phyloP scores from a whole-genome alignment of 345 rosid species.

The Mangifera indica region DNA sequence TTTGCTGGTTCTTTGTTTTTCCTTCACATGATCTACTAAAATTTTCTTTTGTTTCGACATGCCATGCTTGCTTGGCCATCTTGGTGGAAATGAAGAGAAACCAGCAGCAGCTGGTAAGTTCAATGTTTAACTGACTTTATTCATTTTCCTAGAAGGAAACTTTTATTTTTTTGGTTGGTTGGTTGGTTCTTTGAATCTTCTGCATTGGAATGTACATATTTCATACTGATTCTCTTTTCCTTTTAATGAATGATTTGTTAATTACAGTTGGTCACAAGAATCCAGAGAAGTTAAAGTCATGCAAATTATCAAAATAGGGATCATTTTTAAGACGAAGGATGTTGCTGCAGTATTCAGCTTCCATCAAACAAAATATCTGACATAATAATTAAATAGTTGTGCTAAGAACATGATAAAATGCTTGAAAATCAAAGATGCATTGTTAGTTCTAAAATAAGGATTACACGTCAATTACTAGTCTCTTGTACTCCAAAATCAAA shows the following conservation, averaged over 20 bases:
- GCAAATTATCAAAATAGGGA: not conserved
- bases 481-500: too few relatives aligned
- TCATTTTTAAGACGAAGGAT: too few relatives aligned
- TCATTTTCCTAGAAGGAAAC: not conserved
- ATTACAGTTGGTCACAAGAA: not conserved
- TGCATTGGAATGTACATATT: not conserved
- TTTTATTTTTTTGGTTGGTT: not conserved
- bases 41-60: slow-evolving; percentile 26
- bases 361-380: too few relatives aligned
- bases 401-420: not conserved
- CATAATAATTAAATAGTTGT: not conserved
- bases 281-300: not conserved
- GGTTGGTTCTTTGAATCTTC: not conserved
- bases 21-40: slow-evolving; percentile 26
- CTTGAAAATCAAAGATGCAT: not conserved
- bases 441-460: too few relatives aligned
- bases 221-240: not conserved
- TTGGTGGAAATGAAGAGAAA: slow-evolving; percentile 71
- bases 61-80: slow-evolving; percentile 36
- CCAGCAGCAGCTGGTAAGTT: slow-evolving; percentile 95
- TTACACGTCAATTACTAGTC: too few relatives aligned
- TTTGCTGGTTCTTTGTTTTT: slow-evolving; percentile 12
- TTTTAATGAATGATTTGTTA: not conserved
- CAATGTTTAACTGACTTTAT: slow-evolving; percentile 11
- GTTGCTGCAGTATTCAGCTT: not conserved